Base-by-base conservation (phyloP, 148 eudicot genomes). In the Limonium bicolor region DNA sequence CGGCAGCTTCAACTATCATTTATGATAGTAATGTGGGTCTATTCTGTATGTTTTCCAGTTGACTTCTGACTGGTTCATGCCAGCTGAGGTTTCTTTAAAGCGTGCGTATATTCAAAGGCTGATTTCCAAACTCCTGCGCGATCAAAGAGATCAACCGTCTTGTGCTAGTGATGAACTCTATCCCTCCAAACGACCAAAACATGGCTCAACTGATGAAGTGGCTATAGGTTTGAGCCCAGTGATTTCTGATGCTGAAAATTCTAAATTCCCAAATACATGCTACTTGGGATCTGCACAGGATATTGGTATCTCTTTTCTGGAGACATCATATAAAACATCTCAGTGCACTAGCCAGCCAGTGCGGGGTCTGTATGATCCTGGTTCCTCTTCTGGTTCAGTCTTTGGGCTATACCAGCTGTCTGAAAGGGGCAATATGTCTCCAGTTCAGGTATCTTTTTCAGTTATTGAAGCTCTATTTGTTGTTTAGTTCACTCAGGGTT, bases 31-130 rank as follows among this genome's bases (percentile, higher is more conserved):
- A 39, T 39, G 43, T 2, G 24, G 5, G 24, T 7, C 7, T 29
- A n/a, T 43, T 9, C 19, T 23, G 28, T 24, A 16, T 21, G 34
- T 51, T 60, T 57, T 69, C 48, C 93, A 90, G 97, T 81, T 90
- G 23, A 75, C 61, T 28, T 54, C 33, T 9, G 63, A 84, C 57
- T 90, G 97, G 97, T 90, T 90, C 59, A 53, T 57, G 16, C 75
- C 95, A 15, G 70, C 43, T 41, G 95, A 90, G 56, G 84, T 85
- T 36, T 90, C 86, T 39, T 68, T 80, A 12, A 90, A 90, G 72
- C 86, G 97, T 48, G 59, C 56, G 36, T 20, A 47, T 51, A 84
- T 90, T 37, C 70, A 77, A 69, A 80, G 68, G 57, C 63, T 90
- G 44, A 78, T 90, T 36, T 51, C 41, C 63, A 63, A 66, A 54